Percentiles rank a stretch among this genome's conserved stretches.
Evolutionary conservation across 1,139 yeast species (phyloP).

Genomic region (Magnusiomyces sp.): DNA sequence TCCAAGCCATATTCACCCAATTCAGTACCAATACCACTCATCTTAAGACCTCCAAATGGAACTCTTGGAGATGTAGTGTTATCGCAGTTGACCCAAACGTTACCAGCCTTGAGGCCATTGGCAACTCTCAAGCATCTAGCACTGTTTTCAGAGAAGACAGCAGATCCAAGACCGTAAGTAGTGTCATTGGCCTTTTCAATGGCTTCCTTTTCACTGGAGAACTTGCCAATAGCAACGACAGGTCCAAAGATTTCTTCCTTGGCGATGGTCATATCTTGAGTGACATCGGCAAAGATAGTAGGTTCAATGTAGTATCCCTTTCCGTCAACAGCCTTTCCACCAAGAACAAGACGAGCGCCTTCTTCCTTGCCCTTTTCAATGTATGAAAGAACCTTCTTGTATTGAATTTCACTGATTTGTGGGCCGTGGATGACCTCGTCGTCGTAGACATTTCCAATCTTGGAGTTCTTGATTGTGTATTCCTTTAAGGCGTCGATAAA

Average conservation of each 20-base stretch:
- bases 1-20: conserved; percentile 75
- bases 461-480: conserved; percentile 44
- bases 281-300: conserved; percentile 59
- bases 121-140: conserved; percentile 52
- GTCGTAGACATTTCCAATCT: conserved; percentile 36
- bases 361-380: conserved; percentile 58
- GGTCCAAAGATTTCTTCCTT: conserved; percentile 81
- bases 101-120: conserved; percentile 60
- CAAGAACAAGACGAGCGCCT: conserved; percentile 60
- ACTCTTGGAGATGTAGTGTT: conserved; percentile 68
- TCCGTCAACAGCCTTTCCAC: conserved; percentile 49
- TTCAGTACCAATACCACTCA: conserved; percentile 84
- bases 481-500: conserved; percentile 51
- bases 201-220: conserved; percentile 63
- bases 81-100: conserved; percentile 75
- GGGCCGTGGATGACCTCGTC: conserved; percentile 63
- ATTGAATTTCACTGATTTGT: conserved; percentile 62
- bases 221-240: conserved; percentile 65
- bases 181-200: conserved; percentile 71
- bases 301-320: conserved; percentile 61
- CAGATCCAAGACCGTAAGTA: conserved; percentile 75
- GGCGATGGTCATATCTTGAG: conserved; percentile 53
- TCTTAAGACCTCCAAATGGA: conserved; percentile 80
- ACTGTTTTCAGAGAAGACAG: conserved; percentile 60
- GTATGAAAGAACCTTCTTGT: conserved; percentile 57